These are phyloP conservation scores for Diaporthe amygdali DNA, from an alignment of 2,329 filamentous ascomycete species.

Conservation along the genomic window DNA sequence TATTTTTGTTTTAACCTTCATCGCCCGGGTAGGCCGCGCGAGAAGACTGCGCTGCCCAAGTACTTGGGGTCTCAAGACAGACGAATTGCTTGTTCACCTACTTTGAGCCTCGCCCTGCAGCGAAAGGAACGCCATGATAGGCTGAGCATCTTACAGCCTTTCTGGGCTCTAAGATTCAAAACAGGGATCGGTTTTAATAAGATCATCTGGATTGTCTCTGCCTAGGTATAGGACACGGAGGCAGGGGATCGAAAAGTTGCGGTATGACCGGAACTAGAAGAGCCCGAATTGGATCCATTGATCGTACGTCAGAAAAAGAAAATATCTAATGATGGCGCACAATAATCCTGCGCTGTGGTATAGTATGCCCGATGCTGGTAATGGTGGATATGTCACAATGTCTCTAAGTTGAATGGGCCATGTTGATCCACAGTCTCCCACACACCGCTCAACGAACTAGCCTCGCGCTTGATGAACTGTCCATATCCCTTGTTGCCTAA, in stretches of 20 bases:
- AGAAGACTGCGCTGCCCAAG: background rate
- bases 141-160: background rate
- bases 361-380: background rate
- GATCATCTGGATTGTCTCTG: background rate
- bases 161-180: background rate
- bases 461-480: slow-evolving; percentile 50
- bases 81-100: slow-evolving; percentile 1
- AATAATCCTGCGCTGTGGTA: background rate
- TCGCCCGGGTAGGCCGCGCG: background rate
- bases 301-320: background rate
- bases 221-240: background rate
- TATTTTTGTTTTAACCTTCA: too few species aligned
- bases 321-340: background rate
- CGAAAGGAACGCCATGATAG: background rate
- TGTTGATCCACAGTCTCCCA: slow-evolving; percentile 28
- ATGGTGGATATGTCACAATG: slow-evolving; percentile 1
- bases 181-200: background rate
- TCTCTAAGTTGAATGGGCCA: slow-evolving; percentile 25
- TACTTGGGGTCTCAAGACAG: slow-evolving; percentile 1
- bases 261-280: background rate
- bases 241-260: too few species aligned
- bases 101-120: background rate
- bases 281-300: background rate
- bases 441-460: slow-evolving; percentile 27
- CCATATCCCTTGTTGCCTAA: slow-evolving; percentile 55